Base-by-base conservation (phyloP, 1,284 basidiomycete genomes). In the Flammula alnicola region DNA sequence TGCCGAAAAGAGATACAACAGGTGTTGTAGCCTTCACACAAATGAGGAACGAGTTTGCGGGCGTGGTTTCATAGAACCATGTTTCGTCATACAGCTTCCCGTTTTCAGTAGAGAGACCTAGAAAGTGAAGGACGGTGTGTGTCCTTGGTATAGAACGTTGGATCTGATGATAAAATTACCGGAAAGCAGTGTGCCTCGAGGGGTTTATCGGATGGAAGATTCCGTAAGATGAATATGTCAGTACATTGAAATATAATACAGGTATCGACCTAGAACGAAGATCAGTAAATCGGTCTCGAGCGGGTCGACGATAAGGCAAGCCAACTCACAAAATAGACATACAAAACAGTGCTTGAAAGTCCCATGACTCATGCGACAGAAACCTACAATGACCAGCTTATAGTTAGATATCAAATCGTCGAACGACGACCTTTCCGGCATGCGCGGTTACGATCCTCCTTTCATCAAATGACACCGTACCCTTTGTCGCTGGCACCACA, bases 391-490 rank as follows among this genome's bases (percentile, higher is more conserved):
- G 29, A 16, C 20, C 31, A 23, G n/a, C 23, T 41, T 31, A 42
- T 39, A 31, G 48, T 68, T 71, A 88, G 42, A 87, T 69, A 69
- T 89, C 88, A 58, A 91, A 90, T 56, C 84, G 74, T 58, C 84
- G 77, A 37, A 86, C 74, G 40, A 81, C 71, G 32, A 88, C 69
- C 31, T 75, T 78, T 46, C 70, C 72, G n/a, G 67, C 68, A 29
- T 75, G 72, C 6, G 78, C 75, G 40, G 77, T 85, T 48, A 90
- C 75, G 49, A 90, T 87, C 59, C 79, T 70, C 57, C 86, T 75
- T 54, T 91, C 88, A 58, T 91, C 88, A 64, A 91, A 91, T n/a
- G 74, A 76, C 32, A 89, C 74, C 5, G 75, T 73, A 7, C 79
- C 77, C 47, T 68, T 70, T 27, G 59, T 56, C 47, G 59, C 50